Evolutionary conservation across 768 basidiomycete species (phyloP).

Genomic region (Guyanaporus albipodus): DNA sequence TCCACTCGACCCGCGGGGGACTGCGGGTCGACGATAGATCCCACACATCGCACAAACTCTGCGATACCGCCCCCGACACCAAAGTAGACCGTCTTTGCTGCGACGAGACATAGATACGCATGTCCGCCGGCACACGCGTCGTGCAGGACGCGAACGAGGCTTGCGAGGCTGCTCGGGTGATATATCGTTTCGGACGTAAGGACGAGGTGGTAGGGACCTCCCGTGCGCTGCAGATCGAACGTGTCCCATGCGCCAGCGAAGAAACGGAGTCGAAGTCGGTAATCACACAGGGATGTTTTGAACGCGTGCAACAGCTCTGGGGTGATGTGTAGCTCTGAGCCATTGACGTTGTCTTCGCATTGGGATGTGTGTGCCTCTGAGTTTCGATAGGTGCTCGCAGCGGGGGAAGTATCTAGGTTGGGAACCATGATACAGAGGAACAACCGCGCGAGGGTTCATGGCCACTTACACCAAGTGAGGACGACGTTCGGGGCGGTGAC

Average conservation of each 20-base stretch:
- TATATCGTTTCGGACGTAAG: constrained; percentile 96
- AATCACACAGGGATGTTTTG: constrained; percentile 46
- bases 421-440: neutral
- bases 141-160: constrained; percentile 54
- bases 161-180: constrained; percentile 53
- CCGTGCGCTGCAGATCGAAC: constrained; percentile 37
- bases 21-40: neutral
- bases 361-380: constrained; percentile 23
- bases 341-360: constrained; percentile 9
- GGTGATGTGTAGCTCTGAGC: constrained; percentile 65
- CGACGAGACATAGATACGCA: constrained; percentile 61
- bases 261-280: constrained; percentile 63
- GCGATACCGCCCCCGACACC: constrained; percentile 88
- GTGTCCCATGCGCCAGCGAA: constrained; percentile 79
- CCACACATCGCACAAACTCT: constrained; percentile 62
- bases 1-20: constrained; percentile 50
- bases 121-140: constrained; percentile 29
- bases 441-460: neutral
- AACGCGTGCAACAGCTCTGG: constrained; percentile 64
- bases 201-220: constrained; percentile 60
- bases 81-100: constrained; percentile 91
- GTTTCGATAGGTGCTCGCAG: constrained; percentile 46
- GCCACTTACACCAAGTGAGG: constrained; percentile 72
- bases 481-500: constrained; percentile 78
- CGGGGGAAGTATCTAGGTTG: constrained; percentile 62